Evolutionary conservation across 169 alveolate species (phyloP).

Genomic region (Eimeria praecox): DNA sequence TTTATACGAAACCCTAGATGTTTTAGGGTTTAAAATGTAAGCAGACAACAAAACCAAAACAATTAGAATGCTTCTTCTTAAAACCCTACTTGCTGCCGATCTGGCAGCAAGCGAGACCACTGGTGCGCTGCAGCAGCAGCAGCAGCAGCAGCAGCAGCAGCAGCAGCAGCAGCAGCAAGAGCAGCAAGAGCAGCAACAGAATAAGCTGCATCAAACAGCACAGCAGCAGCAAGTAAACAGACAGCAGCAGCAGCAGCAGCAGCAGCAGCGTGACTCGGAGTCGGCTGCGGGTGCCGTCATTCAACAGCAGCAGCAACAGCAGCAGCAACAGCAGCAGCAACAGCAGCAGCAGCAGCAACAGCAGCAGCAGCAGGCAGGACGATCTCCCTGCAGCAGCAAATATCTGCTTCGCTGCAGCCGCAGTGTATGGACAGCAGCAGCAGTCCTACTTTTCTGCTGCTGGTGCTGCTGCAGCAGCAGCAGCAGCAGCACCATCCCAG

Average conservation of each 20-base stretch:
- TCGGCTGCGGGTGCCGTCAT: neutral
- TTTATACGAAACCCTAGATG: neutral
- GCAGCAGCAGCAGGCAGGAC: neutral
- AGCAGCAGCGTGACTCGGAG: neutral
- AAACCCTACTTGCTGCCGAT: neutral
- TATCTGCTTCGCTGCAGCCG: neutral
- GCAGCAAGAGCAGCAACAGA: neutral
- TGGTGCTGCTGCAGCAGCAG: conserved; percentile 15
- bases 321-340: neutral
- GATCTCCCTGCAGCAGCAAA: neutral
- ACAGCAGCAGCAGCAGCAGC: neutral
- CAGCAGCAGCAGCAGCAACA: conserved; percentile 10
- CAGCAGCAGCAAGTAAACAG: neutral
- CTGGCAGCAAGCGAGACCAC: neutral
- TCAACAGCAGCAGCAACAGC: neutral
- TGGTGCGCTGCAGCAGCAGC: conserved; percentile 6
- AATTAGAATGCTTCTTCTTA: neutral
- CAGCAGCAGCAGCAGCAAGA: neutral
- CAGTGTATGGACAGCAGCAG: conserved; percentile 6
- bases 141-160: neutral
- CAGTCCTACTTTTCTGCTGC: too few species aligned
- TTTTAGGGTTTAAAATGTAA: neutral
- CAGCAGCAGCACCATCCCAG: too few species aligned
- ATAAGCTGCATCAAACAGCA: neutral
- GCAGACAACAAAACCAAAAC: too few species aligned